Base-by-base conservation (phyloP, 2,329 filamentous ascomycete species). In the Tolypocladium tundrense region DNA sequence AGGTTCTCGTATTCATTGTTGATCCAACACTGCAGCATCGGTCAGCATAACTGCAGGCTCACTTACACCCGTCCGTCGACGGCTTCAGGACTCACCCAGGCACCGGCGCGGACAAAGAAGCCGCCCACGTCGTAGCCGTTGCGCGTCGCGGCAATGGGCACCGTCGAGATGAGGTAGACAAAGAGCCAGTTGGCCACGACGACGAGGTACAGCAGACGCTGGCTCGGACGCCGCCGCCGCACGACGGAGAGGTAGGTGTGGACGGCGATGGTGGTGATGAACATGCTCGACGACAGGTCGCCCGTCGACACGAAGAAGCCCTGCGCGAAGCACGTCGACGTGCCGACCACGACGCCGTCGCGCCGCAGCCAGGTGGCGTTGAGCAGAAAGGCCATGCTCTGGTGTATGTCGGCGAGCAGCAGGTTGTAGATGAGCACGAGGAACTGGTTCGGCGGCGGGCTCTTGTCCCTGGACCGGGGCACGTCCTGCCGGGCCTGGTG, bases 351-450 rank as follows among this genome's bases (percentile, higher is more conserved):
- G 19, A 89, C 78, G 0, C 73, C 75, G 66, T 86, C 75, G 16
- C 73, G 67, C 1, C 70, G 68, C 6, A 88, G 72, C 80, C 86
- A 87, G 41, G 79, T 73, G 4, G 79, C 77, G 60, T 85, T 88
- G 54, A 88, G 73, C 50, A 86, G 64, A 66, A 88, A 90, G 4
- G 84, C 82, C 0, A 82, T 68, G 9, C 83, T 78, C 65, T 89
- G 87, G 64, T 86, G 82, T 57, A 88, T 78, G 63, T 90, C 87
- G 59, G 87, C 86, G 27, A 87, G 71, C 6, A 90, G 73, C 0
- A 90, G 78, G 67, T 89, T 89, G 67, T 87, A 82, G 59, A 89
- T 86, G 5, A 90, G 75, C 0, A 89, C 74, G 35, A 88, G 77
- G 65, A 88, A 87, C 68, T 89, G 87, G 62, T 88, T 88, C 0